Base-by-base conservation (phyloP, 2,329 filamentous ascomycete species). In the Fusarium marasasianum region DNA sequence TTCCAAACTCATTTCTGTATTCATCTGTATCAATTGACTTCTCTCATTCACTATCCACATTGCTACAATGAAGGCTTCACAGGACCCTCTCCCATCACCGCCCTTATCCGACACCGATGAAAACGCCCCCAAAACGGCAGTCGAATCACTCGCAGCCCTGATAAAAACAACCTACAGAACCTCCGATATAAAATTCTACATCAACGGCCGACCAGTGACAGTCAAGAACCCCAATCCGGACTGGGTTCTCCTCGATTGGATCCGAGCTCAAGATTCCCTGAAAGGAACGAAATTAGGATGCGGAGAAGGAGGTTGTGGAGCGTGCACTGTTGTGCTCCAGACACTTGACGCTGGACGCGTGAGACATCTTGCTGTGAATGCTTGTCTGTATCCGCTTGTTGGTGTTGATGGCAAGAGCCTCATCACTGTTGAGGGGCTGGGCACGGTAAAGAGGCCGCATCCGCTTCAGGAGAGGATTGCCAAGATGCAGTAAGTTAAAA, bases 391-490 rank as follows among this genome's bases (percentile, higher is more conserved):
- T 17, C 58, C 58, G 15, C 58, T 61, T 15, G 58, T 61, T 56
- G 58, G 58, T 3, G 48, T 61, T n/a, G 58, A 61, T 56, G 58
- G 58, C 12, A 61, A 61, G 29, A 61, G 58, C 24, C 58, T 61
- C 24, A 61, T 61, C 3, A 61, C 58, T 7, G 58, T 61, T 43
- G 58, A 61, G 58, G 58, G 58, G 4, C 8, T 61, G 37, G 58
- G 58, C 6, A 43, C 58, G 1, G 58, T 61, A 3, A 61, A 56
- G 38, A 54, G 15, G 8, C 58, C 58, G 1, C 58, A 61, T 22
- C 58, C 58, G 1, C 58, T 61, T 0, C 58, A 61, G 14, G 58
- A 61, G 24, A 61, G 58, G 20, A 61, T 61, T 24, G 58, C 58
- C 1, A 61, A 61, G 58, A 61, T 61, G 58, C 58, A 61, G 58